Evolutionary conservation across 345 rosid genomes (phyloP).

Genomic region (Lumnitzera littorea): DNA sequence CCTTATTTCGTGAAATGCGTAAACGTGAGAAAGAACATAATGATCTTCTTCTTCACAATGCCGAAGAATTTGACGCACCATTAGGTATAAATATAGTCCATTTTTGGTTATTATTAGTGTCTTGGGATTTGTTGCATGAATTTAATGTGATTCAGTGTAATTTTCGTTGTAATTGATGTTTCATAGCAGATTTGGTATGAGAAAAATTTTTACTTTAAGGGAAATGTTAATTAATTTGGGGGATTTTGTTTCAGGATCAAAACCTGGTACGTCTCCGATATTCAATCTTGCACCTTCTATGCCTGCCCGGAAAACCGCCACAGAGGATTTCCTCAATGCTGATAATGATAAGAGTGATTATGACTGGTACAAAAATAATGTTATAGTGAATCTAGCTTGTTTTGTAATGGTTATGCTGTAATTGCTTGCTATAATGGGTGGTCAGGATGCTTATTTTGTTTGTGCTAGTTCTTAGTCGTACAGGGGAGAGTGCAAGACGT

Average conservation of each 20-base stretch:
- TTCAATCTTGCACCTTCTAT: conserved; percentile 59
- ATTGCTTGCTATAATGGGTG: too few species aligned
- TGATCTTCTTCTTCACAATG: conserved; percentile 43
- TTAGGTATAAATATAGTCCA: conserved; percentile 32
- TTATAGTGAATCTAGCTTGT: too few species aligned
- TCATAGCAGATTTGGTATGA: background rate
- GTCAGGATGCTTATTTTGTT: too few species aligned
- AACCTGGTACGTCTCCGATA: conserved; percentile 74
- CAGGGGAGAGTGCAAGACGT: too few species aligned
- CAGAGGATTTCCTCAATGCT: conserved; percentile 90
- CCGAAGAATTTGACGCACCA: conserved; percentile 67
- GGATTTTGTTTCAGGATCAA: conserved; percentile 44
- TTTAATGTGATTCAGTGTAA: too few species aligned
- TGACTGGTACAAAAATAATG: conserved; percentile 54
- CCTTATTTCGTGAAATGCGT: conserved; percentile 89
- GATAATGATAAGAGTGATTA: conserved; percentile 92
- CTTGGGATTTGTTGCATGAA: too few species aligned
- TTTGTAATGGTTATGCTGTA: too few species aligned
- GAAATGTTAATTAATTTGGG: background rate
- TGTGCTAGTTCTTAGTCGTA: too few species aligned
- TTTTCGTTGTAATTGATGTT: background rate
- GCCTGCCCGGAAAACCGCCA: conserved; percentile 47
- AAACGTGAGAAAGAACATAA: conserved; percentile 75
- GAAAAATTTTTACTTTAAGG: background rate
- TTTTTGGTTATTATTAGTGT: too few species aligned